Evolutionary conservation across 1,139 yeast species (phyloP).

Genomic region (Pichia sp.): DNA sequence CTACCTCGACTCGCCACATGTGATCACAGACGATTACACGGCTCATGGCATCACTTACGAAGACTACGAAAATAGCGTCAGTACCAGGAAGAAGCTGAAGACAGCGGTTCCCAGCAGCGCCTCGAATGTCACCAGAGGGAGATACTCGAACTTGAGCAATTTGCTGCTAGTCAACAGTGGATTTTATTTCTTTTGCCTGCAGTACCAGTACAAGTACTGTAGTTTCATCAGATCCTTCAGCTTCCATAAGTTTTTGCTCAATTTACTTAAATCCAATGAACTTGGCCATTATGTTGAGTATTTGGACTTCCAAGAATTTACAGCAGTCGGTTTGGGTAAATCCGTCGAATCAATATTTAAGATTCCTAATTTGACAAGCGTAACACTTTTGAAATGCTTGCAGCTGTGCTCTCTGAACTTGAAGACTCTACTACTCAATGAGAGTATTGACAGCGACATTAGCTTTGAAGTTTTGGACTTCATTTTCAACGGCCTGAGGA

Average conservation of each 20-base stretch:
- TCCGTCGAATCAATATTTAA: conserved; percentile 87
- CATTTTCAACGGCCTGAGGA: conserved; percentile 56
- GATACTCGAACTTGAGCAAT: conserved; percentile 18
- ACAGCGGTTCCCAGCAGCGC: conserved; percentile 24
- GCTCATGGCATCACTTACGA: not conserved
- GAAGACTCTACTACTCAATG: conserved; percentile 76
- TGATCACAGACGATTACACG: not conserved
- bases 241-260: conserved; percentile 64
- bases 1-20: conserved; percentile 24
- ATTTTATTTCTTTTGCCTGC: conserved; percentile 27
- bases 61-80: not conserved
- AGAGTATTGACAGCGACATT: conserved; percentile 81
- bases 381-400: conserved; percentile 63
- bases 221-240: conserved; percentile 78
- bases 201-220: conserved; percentile 58
- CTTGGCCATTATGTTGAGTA: conserved; percentile 68
- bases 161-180: conserved; percentile 17
- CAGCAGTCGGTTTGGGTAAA: conserved; percentile 86
- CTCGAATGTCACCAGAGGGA: conserved; percentile 24
- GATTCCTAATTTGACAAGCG: conserved; percentile 82
- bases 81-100: not conserved
- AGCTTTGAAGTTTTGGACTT: conserved; percentile 55
- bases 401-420: conserved; percentile 56
- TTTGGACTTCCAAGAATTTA: conserved; percentile 83
- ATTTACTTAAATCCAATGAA: conserved; percentile 41